A percentile compares a stretch with the other conserved stretches of the same genome.
These are phyloP conservation scores for Aspergillus awamori DNA, from an alignment of 2,329 filamentous ascomycete genomes.

Conservation along the genomic window DNA sequence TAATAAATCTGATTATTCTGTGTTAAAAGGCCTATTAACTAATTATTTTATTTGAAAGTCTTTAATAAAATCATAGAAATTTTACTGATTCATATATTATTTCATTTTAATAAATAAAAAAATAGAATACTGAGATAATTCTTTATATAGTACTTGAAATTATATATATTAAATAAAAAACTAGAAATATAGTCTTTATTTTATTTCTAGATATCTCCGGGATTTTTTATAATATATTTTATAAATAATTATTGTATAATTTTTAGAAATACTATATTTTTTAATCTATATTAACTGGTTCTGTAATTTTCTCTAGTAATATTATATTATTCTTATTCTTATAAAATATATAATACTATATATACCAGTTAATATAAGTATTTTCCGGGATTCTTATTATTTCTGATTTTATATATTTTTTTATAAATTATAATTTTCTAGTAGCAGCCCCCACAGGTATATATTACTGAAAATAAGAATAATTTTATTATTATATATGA, in stretches of 20 bases:
- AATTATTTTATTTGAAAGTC: neutral
- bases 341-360: neutral
- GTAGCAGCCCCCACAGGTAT: too few species aligned
- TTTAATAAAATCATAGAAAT: neutral
- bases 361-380: neutral
- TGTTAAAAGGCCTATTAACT: neutral
- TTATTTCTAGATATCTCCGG: neutral
- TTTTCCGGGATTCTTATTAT: neutral
- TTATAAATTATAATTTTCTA: too few species aligned
- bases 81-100: neutral
- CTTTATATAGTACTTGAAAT: neutral
- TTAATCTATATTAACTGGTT: neutral
- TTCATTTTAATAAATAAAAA: neutral
- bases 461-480: too few species aligned
- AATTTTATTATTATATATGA: too few species aligned
- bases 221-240: neutral
- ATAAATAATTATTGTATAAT: neutral
- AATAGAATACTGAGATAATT: neutral
- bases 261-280: neutral
- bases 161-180: neutral
- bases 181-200: neutral
- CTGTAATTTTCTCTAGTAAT: neutral
- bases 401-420: too few species aligned
- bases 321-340: neutral
- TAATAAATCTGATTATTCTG: neutral